phyloP scores from a whole-genome alignment of 2,329 filamentous ascomycete species.

The Fusarium brevicatenulatum region DNA sequence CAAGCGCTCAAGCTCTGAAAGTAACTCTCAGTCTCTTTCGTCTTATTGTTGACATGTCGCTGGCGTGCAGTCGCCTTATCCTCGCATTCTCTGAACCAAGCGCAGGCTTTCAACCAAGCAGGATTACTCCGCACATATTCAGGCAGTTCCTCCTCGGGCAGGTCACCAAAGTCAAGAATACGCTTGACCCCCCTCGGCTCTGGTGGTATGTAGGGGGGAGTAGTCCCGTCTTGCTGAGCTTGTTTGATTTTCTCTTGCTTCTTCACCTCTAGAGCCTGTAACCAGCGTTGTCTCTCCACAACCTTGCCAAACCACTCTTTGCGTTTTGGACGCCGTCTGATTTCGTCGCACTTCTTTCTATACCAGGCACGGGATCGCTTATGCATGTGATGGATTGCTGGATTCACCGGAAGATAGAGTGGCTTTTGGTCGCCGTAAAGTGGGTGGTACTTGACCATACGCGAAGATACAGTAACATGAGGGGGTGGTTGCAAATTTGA shows the following conservation, averaged over 20 bases:
- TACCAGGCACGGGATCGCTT: constrained; percentile 58
- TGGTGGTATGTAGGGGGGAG: constrained; percentile 41
- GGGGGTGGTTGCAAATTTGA: constrained; percentile 40
- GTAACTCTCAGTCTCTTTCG: constrained; percentile 39
- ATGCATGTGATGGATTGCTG: constrained; percentile 59
- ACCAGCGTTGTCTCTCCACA: constrained; percentile 50
- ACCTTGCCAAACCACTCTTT: constrained; percentile 64
- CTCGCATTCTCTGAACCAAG: constrained; percentile 50
- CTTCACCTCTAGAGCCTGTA: constrained; percentile 38
- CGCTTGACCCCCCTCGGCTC: constrained; percentile 45
- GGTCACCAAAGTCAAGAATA: constrained; percentile 51
- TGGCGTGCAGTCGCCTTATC: constrained; percentile 20
- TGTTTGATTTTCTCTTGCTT: constrained; percentile 22
- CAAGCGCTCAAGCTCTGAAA: constrained; percentile 8
- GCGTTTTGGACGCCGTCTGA: constrained; percentile 57
- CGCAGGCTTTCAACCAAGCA: constrained; percentile 56
- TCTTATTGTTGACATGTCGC: constrained; percentile 26
- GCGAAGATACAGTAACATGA: constrained; percentile 26
- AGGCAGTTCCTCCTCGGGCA: constrained; percentile 55
- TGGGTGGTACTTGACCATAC: background rate
- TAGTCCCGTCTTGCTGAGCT: constrained; percentile 8
- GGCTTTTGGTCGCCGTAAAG: constrained; percentile 43
- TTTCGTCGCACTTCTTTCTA: constrained; percentile 60
- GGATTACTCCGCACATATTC: constrained; percentile 56
- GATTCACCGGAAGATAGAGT: constrained; percentile 60